Conservation (phyloP, 805 yeast species). For the Brettanomyces sp. region DNA sequence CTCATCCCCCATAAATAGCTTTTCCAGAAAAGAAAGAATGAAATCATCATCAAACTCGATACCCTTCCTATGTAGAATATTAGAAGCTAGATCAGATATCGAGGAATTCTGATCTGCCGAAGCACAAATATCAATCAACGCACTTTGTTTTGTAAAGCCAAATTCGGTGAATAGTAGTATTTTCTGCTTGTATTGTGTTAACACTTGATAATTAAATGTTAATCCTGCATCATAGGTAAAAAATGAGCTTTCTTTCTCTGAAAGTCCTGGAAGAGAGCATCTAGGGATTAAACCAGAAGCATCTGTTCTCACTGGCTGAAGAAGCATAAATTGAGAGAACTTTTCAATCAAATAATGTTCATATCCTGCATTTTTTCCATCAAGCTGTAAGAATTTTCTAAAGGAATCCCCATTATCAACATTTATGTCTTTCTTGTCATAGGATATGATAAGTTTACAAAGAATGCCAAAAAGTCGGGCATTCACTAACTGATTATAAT, state of each 20-base stretch:
- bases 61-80: constrained; percentile 38
- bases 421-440: constrained; percentile 42
- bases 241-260: constrained; percentile 45
- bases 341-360: constrained; percentile 35
- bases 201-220: constrained; percentile 38
- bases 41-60: constrained; percentile 42
- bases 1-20: constrained; percentile 43
- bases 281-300: constrained; percentile 32
- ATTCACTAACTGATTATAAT: constrained; percentile 17
- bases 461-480: constrained; percentile 58
- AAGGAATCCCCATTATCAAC: constrained; percentile 31
- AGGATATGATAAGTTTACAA: constrained; percentile 40
- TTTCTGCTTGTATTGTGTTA: constrained; percentile 32
- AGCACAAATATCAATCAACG: constrained; percentile 46
- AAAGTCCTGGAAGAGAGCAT: constrained; percentile 55
- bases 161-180: constrained; percentile 34
- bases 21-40: constrained; percentile 35
- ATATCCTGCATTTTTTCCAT: constrained; percentile 26
- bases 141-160: constrained; percentile 28
- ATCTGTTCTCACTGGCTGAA: constrained; percentile 35
- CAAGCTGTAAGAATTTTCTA: constrained; percentile 27
- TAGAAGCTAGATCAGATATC: constrained; percentile 45
- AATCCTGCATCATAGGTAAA: constrained; percentile 66
- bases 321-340: constrained; percentile 48
- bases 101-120: constrained; percentile 49